A percentile compares a stretch with the other conserved stretches of the same genome.
These are phyloP conservation scores for Alternaria sp. DNA, from an alignment of 2,329 filamentous ascomycete species.

Conservation along the genomic window DNA sequence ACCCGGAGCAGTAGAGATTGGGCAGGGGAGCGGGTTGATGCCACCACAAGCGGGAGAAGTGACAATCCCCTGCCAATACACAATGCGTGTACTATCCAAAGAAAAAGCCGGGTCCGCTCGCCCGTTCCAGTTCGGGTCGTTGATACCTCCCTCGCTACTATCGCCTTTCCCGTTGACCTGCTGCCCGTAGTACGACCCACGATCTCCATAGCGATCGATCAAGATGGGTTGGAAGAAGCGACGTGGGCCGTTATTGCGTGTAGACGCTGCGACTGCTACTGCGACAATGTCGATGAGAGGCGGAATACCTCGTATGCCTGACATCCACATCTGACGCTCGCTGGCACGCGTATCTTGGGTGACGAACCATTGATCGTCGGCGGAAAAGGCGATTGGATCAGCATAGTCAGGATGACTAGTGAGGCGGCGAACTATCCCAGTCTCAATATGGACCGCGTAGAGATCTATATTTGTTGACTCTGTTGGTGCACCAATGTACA, in stretches of 20 bases:
- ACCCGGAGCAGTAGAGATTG: slow-evolving; percentile 51
- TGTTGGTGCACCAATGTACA: slow-evolving; percentile 53
- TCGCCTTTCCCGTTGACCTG: slow-evolving; percentile 49
- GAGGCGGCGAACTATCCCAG: slow-evolving; percentile 54
- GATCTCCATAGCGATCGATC: slow-evolving; percentile 57
- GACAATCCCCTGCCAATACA: slow-evolving; percentile 55
- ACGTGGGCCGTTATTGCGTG: slow-evolving; percentile 57
- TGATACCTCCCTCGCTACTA: slow-evolving; percentile 31
- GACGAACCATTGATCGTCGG: slow-evolving; percentile 56
- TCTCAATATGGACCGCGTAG: slow-evolving; percentile 54
- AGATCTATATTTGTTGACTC: slow-evolving; percentile 60
- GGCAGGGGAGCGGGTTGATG: slow-evolving; percentile 55
- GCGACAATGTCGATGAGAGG: slow-evolving; percentile 51
- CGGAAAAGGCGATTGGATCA: slow-evolving; percentile 56
- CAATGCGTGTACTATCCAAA: slow-evolving; percentile 55
- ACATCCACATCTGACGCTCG: slow-evolving; percentile 55
- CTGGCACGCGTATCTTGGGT: slow-evolving; percentile 57
- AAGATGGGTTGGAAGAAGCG: slow-evolving; percentile 60
- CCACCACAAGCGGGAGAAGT: slow-evolving; percentile 56
- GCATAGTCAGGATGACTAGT: slow-evolving; percentile 57
- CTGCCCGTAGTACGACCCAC: slow-evolving; percentile 58
- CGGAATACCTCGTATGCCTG: slow-evolving; percentile 55
- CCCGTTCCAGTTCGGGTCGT: slow-evolving; percentile 61
- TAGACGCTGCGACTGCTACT: slow-evolving; percentile 44
- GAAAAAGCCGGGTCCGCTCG: slow-evolving; percentile 57